A percentile compares a stretch with the other conserved stretches of the same genome.
Conservation (phyloP, 768 basidiomycete genomes). For the Paxillus ammoniavirescens region DNA sequence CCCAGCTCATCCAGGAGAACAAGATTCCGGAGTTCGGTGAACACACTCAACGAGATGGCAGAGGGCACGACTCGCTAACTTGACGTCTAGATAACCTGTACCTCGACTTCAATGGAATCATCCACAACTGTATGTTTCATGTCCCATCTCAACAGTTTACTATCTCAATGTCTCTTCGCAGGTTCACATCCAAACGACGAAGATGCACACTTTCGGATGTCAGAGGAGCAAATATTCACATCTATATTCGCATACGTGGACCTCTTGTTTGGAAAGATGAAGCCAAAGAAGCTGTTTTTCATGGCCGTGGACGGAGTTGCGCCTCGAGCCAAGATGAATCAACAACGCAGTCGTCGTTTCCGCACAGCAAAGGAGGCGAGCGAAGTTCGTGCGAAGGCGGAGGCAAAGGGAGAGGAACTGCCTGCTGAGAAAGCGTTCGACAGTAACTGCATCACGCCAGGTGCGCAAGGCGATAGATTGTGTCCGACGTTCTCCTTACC, state of each 20-base stretch:
- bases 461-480: slow-evolving; percentile 41
- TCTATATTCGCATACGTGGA: slow-evolving; percentile 97
- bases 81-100: slow-evolving; percentile 73
- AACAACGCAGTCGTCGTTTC: slow-evolving; percentile 92
- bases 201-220: slow-evolving; percentile 91
- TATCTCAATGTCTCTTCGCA: slow-evolving; percentile 16
- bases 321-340: slow-evolving; percentile 98
- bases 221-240: slow-evolving; percentile 97
- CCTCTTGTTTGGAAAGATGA: slow-evolving; percentile 94
- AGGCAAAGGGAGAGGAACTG: slow-evolving; percentile 84
- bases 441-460: slow-evolving; percentile 98
- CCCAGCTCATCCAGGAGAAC: slow-evolving; percentile 96
- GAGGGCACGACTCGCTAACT: slow-evolving; percentile 7
- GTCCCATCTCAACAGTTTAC: background rate
- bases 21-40: slow-evolving; percentile 97
- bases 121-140: slow-evolving; percentile 65
- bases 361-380: slow-evolving; percentile 91
- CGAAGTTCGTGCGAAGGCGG: slow-evolving; percentile 84
- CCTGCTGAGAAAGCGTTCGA: slow-evolving; percentile 97
- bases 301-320: slow-evolving; percentile 99
- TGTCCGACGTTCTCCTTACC: background rate
- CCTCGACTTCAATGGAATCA: slow-evolving; percentile 93
- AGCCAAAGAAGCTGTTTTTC: slow-evolving; percentile 96
- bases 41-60: slow-evolving; percentile 14
- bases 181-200: slow-evolving; percentile 97